Evolutionary conservation across 768 basidiomycete species (phyloP).

Genomic region (Suillus alpinus): DNA sequence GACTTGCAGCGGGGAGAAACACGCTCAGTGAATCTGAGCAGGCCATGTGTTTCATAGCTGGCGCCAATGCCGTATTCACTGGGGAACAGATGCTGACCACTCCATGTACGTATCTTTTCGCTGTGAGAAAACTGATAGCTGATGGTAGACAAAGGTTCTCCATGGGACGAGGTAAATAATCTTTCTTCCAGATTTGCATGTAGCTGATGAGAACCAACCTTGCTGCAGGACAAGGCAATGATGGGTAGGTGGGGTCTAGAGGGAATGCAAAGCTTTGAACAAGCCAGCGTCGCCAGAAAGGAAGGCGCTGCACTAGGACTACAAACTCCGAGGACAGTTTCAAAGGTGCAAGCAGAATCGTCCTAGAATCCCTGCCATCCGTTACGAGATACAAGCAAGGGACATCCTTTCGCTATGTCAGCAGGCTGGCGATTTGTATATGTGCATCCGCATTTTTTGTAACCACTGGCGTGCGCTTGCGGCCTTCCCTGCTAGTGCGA

Average conservation of each 20-base stretch:
- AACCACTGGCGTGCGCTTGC: background rate
- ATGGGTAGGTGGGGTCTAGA: conserved; percentile 89
- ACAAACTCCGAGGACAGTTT: background rate
- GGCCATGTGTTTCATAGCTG: conserved; percentile 98
- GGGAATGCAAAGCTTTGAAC: conserved; percentile 90
- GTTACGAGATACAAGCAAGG: too few relatives aligned
- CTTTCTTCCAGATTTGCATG: background rate
- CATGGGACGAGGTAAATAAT: conserved; percentile 81
- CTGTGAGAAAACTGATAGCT: conserved; percentile 2
- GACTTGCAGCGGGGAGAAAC: conserved; percentile 91
- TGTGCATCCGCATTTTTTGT: background rate
- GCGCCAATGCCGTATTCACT: conserved; percentile 98
- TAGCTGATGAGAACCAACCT: conserved; percentile 5
- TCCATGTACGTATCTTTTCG: conserved; percentile 62
- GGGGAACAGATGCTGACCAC: conserved; percentile 98
- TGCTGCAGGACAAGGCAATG: conserved; percentile 81
- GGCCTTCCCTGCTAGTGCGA: background rate
- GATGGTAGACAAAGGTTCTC: conserved; percentile 55
- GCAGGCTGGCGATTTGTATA: background rate
- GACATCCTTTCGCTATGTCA: background rate
- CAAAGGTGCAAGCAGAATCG: background rate
- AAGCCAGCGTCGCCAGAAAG: conserved; percentile 55
- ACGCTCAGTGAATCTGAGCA: conserved; percentile 88
- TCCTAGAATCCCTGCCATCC: background rate
- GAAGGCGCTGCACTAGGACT: conserved; percentile 34